These are phyloP conservation scores for Alternaria conjuncta DNA, from an alignment of 2,329 filamentous ascomycete species.

Conservation along the genomic window DNA sequence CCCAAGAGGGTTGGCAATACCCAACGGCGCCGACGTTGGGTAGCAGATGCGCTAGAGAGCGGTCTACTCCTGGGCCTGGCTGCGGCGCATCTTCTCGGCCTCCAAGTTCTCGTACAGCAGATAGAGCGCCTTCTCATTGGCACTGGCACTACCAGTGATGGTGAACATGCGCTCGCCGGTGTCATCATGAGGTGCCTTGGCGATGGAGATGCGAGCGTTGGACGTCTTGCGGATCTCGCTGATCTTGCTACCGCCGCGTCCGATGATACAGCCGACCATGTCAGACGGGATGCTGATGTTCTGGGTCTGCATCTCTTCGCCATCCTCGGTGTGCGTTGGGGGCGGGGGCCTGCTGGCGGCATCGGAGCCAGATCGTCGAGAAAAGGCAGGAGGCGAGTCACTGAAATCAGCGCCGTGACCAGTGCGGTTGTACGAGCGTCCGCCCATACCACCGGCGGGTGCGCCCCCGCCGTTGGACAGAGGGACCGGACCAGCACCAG, in stretches of 20 bases:
- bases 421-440: constrained; percentile 80
- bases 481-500: constrained; percentile 60
- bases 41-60: constrained; percentile 5
- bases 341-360: constrained; percentile 75
- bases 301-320: constrained; percentile 96
- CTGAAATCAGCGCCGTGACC: constrained; percentile 98
- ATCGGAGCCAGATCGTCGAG: constrained; percentile 83
- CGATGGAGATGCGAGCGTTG: constrained; percentile 95
- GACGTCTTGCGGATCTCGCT: constrained; percentile 98
- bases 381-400: constrained; percentile 72
- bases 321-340: constrained; percentile 91
- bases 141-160: constrained; percentile 92
- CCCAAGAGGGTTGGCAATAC: neutral
- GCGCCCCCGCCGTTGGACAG: constrained; percentile 61
- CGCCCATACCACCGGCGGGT: constrained; percentile 59
- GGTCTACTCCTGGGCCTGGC: constrained; percentile 65
- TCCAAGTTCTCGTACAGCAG: constrained; percentile 98
- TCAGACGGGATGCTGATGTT: constrained; percentile 99
- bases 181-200: constrained; percentile 95
- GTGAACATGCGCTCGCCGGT: constrained; percentile 99
- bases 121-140: constrained; percentile 95
- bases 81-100: constrained; percentile 98
- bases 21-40: neutral
- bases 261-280: constrained; percentile 99
- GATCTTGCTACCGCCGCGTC: constrained; percentile 93